A percentile compares a stretch with the other conserved stretches of the same genome.
Conservation (phyloP, 2,329 filamentous ascomycete species). For the Botrytis medusae region DNA sequence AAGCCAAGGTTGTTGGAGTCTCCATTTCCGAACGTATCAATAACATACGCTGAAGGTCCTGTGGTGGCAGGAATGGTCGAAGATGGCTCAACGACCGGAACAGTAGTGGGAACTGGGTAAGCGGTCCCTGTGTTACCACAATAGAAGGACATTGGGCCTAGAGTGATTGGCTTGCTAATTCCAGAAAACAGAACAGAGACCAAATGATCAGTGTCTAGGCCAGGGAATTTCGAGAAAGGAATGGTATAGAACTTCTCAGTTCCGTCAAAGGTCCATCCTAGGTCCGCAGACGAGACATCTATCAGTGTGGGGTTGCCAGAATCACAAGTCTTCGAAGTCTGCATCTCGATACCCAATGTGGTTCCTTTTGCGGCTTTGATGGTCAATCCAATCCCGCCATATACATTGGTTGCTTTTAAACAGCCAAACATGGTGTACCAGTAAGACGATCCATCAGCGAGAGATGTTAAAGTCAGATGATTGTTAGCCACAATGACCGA, state of each 20-base stretch:
- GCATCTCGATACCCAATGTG: conserved; percentile 52
- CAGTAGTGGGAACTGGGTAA: conserved; percentile 48
- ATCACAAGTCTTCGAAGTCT: conserved; percentile 45
- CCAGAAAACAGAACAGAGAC: conserved; percentile 52
- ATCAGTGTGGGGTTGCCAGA: conserved; percentile 39
- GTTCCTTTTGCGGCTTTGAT: conserved; percentile 55
- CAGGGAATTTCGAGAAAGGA: conserved; percentile 53
- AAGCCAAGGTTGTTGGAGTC: conserved; percentile 59
- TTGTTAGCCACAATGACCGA: conserved; percentile 54
- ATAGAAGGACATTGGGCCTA: conserved; percentile 60
- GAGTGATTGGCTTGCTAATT: conserved; percentile 48
- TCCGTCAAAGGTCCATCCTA: conserved; percentile 61
- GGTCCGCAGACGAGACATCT: conserved; percentile 44
- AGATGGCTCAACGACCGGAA: conserved; percentile 45
- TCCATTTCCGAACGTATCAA: conserved; percentile 58
- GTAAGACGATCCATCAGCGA: conserved; percentile 48
- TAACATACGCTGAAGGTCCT: conserved; percentile 51
- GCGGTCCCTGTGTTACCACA: conserved; percentile 52
- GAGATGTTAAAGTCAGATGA: conserved; percentile 53
- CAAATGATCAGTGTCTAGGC: conserved; percentile 53
- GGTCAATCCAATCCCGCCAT: conserved; percentile 56
- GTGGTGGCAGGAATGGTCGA: conserved; percentile 51
- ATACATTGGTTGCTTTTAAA: conserved; percentile 49
- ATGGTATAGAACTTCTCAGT: conserved; percentile 60
- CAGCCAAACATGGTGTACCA: conserved; percentile 60